Conservation (phyloP, 1,284 basidiomycete species). For the Rhodotorula sp. region DNA sequence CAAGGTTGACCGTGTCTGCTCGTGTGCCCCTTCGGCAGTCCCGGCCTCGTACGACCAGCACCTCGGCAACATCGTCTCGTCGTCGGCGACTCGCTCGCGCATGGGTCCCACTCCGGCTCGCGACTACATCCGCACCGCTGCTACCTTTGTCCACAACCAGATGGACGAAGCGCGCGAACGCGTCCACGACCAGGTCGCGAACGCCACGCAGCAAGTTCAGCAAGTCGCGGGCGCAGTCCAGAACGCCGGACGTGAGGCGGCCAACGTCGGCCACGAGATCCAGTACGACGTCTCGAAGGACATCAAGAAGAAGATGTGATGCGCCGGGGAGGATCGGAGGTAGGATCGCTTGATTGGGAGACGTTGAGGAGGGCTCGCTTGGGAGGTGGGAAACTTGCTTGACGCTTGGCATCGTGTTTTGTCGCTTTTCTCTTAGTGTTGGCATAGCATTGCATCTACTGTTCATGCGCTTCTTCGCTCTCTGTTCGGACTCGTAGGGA, state of each 20-base stretch:
- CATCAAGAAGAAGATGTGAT: neutral
- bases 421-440: neutral
- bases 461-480: neutral
- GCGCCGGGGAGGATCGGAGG: neutral
- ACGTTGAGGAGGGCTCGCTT: neutral
- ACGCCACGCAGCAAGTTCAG: neutral
- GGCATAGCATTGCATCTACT: neutral
- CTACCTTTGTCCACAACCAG: neutral
- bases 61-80: constrained; percentile 6
- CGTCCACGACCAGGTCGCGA: neutral
- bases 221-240: neutral
- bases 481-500: fast-evolving
- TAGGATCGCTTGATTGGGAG: neutral
- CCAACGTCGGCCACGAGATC: neutral
- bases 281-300: neutral
- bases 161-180: neutral
- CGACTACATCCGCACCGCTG: neutral
- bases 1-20: neutral
- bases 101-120: neutral
- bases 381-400: neutral
- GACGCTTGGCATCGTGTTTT: neutral
- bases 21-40: neutral
- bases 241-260: neutral
- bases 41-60: constrained; percentile 16
- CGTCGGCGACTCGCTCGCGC: neutral